Evolutionary conservation across 2,329 filamentous ascomycete species (phyloP).

Genomic region (Aspergillus versicolor): DNA sequence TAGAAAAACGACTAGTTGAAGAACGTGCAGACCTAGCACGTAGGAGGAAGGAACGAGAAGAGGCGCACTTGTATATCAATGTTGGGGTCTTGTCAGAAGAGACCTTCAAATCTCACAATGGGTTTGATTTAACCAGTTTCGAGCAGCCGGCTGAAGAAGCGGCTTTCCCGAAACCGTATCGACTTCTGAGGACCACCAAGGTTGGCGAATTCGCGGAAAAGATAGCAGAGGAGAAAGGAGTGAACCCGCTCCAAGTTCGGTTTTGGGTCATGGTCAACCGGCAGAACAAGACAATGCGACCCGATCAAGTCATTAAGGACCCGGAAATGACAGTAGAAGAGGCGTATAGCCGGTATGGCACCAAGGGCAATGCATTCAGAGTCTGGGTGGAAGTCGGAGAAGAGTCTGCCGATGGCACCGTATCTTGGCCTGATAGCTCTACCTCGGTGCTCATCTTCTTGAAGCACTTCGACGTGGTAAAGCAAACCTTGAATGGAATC

Average conservation of each 20-base stretch:
- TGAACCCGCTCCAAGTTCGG: conserved; percentile 69
- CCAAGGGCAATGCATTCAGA: conserved; percentile 65
- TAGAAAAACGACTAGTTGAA: conserved; percentile 73
- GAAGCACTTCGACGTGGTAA: conserved; percentile 82
- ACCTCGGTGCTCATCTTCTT: conserved; percentile 78
- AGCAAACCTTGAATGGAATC: conserved; percentile 72
- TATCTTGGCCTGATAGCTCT: conserved; percentile 62
- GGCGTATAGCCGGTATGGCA: conserved; percentile 66
- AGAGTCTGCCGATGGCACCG: conserved; percentile 67
- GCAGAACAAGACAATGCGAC: conserved; percentile 93
- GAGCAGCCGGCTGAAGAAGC: conserved; percentile 63
- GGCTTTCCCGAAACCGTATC: conserved; percentile 69
- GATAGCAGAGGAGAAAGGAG: conserved; percentile 68
- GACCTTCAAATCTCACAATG: conserved; percentile 76
- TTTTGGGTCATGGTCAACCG: conserved; percentile 98
- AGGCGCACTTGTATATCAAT: conserved; percentile 88
- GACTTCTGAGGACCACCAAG: conserved; percentile 71
- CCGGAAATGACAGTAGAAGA: conserved; percentile 76
- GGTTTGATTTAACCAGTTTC: conserved; percentile 76
- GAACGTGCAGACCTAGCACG: conserved; percentile 75
- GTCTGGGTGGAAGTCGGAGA: conserved; percentile 83
- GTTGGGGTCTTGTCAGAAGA: conserved; percentile 78
- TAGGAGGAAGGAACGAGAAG: conserved; percentile 82
- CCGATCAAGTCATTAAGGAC: conserved; percentile 82
- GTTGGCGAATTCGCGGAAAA: conserved; percentile 71